A percentile compares a stretch with the other conserved stretches of the same genome.
phyloP scores from a whole-genome alignment of 257 asterid species.

The Capsicum chinense region DNA sequence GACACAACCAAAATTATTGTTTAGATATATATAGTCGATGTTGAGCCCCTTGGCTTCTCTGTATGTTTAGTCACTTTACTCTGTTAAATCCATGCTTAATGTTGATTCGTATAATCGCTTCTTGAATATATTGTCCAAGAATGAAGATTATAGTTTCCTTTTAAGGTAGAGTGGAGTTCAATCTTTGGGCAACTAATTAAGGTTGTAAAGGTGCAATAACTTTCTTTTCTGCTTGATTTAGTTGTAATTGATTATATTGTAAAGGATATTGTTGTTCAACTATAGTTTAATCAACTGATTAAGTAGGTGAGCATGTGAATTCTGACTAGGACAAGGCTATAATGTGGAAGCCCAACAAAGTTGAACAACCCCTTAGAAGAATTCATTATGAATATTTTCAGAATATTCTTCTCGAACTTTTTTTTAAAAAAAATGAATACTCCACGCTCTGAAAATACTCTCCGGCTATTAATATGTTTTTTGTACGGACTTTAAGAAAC shows the following conservation, averaged over 20 bases:
- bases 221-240: background rate
- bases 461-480: no score
- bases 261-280: background rate
- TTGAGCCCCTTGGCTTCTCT: no score
- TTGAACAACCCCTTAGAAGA: background rate
- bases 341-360: slow-evolving; percentile 4
- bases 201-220: background rate
- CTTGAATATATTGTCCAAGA: background rate
- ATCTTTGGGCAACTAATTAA: background rate
- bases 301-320: background rate
- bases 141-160: background rate
- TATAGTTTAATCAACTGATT: background rate
- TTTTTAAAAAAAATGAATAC: background rate
- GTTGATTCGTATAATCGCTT: background rate
- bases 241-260: background rate
- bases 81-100: background rate
- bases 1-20: no score
- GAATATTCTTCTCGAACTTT: background rate
- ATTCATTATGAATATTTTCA: background rate
- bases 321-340: background rate
- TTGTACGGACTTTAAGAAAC: background rate
- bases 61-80: background rate
- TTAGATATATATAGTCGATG: no score
- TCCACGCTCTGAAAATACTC: background rate
- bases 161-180: background rate